Conservation (phyloP, 176 grass and related monocot species). For the Carex pumila region DNA sequence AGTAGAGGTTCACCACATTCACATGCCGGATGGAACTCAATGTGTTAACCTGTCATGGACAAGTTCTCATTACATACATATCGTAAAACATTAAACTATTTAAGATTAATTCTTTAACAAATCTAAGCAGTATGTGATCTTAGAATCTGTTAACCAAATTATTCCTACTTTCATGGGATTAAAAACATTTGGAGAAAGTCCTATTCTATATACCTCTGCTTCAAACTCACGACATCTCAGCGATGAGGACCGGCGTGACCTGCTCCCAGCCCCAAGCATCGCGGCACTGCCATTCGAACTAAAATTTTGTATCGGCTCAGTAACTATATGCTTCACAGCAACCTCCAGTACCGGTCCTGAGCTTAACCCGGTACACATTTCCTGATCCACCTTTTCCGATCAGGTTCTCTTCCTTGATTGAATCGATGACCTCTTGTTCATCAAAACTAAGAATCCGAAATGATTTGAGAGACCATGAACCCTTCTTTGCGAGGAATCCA, state of each 20-base stretch:
- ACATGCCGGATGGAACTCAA: conserved; percentile 77
- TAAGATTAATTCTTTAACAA: neutral
- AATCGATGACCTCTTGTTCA: conserved; percentile 59
- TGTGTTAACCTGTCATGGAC: conserved; percentile 40
- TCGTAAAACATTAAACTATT: neutral
- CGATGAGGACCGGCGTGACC: conserved; percentile 27
- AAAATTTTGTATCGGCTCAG: neutral
- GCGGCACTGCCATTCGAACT: conserved; percentile 9
- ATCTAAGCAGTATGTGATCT: neutral
- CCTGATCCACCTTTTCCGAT: conserved; percentile 86
- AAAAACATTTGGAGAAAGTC: neutral
- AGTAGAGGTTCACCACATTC: conserved; percentile 89
- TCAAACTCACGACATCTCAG: conserved; percentile 68
- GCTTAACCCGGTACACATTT: conserved; percentile 76
- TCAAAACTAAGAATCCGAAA: conserved; percentile 67
- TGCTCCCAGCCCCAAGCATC: conserved; percentile 24
- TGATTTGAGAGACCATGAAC: conserved; percentile 71
- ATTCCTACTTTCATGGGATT: neutral
- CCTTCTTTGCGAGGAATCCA: conserved; percentile 37
- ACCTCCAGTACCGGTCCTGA: conserved; percentile 41
- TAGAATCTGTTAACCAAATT: neutral
- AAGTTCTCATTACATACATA: neutral
- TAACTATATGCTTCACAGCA: conserved; percentile 73
- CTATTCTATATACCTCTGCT: conserved; percentile 33
- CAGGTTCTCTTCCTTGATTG: conserved; percentile 66